Conservation (phyloP, 2,329 filamentous ascomycete genomes). For the Calonectria hongkongensis region DNA sequence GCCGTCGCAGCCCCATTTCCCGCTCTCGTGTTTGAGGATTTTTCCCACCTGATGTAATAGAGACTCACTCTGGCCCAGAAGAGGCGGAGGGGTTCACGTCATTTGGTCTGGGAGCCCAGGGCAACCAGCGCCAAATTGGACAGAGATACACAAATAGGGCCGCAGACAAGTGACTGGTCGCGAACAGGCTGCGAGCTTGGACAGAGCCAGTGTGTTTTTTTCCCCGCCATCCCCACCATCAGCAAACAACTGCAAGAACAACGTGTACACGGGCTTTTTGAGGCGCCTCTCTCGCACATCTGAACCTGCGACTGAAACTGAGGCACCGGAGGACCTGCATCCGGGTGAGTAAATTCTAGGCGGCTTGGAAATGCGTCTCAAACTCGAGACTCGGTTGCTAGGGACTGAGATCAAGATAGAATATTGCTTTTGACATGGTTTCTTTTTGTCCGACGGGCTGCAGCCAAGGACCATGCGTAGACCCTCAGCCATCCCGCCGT, state of each 20-base stretch:
- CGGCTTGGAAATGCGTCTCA: constrained; percentile 8
- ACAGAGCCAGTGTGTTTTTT: constrained; percentile 12
- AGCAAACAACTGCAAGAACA: constrained; percentile 18
- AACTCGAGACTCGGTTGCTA: neutral
- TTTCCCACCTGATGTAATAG: constrained; percentile 19
- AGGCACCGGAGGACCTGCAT: constrained; percentile 30
- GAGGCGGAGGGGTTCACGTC: constrained; percentile 10
- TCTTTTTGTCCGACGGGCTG: constrained; percentile 14
- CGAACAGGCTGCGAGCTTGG: constrained; percentile 1
- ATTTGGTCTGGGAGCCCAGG: constrained; percentile 10
- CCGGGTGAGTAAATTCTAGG: constrained; percentile 1
- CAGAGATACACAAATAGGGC: constrained; percentile 4
- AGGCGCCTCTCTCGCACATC: constrained; percentile 8
- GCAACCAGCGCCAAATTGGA: neutral
- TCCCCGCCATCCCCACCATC: constrained; percentile 12
- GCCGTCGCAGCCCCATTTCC: constrained; percentile 22
- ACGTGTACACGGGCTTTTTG: neutral
- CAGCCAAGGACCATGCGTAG: constrained; percentile 14
- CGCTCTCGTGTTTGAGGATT: constrained; percentile 20
- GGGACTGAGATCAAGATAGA: neutral
- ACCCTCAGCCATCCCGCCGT: constrained; percentile 13
- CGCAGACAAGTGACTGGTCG: neutral
- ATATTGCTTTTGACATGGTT: constrained; percentile 9
- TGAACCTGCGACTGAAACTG: constrained; percentile 34
- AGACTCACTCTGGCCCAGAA: constrained; percentile 18